Evolutionary conservation across 2,329 filamentous ascomycete species (phyloP).

Genomic region (Sphaceloma murrayae): DNA sequence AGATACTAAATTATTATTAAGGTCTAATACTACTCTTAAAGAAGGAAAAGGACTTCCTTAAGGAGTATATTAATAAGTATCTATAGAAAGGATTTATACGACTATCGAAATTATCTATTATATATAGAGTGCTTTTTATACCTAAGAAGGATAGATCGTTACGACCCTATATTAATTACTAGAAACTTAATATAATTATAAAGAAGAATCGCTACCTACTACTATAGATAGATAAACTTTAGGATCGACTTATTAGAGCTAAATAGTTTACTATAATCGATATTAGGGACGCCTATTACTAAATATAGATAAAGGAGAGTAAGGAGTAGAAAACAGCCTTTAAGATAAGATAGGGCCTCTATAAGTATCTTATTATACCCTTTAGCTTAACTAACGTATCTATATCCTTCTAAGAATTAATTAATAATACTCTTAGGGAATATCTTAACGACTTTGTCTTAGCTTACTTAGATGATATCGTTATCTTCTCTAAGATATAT

Average conservation of each 20-base stretch:
- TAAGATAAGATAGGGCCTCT: conserved; percentile 21
- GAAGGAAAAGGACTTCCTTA: conserved; percentile 2
- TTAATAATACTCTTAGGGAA: conserved; percentile 21
- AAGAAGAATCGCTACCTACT: conserved; percentile 27
- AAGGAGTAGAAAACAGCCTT: conserved; percentile 23
- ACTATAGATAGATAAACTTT: conserved; percentile 24
- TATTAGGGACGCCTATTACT: conserved; percentile 23
- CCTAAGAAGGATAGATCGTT: conserved; percentile 20
- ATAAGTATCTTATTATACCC: conserved; percentile 24
- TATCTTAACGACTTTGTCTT: conserved; percentile 20
- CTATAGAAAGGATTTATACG: conserved; percentile 1
- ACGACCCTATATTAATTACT: conserved; percentile 27
- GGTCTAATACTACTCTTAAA: conserved; percentile 5
- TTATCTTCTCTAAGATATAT: conserved; percentile 24
- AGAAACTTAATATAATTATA: conserved; percentile 26
- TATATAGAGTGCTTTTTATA: conserved; percentile 18
- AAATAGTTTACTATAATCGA: conserved; percentile 23
- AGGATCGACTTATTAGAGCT: conserved; percentile 20
- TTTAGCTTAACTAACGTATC: conserved; percentile 23
- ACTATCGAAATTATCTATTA: conserved; percentile 1
- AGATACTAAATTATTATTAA: conserved; percentile 2
- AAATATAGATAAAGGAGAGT: conserved; percentile 22
- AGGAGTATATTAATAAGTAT: conserved; percentile 1
- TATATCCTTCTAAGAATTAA: conserved; percentile 24
- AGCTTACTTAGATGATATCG: conserved; percentile 28